Base-by-base conservation (phyloP, 1,139 yeast species). In the Yamadazyma conglobata region DNA sequence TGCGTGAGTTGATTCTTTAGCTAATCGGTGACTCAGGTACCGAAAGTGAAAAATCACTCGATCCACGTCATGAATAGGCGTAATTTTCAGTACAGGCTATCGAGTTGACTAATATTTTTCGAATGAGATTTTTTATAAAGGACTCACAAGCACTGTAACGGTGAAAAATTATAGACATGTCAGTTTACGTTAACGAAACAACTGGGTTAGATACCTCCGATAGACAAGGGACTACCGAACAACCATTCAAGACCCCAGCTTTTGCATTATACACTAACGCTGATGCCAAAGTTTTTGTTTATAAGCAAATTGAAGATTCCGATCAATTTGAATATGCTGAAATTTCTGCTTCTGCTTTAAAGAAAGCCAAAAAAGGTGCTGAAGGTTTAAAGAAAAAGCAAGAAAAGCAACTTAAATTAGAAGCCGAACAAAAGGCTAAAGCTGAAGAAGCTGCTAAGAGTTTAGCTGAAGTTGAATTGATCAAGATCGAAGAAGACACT, bases 331-430 rank as follows among this genome's bases (percentile, higher is more conserved):
- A 59, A 22, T 93, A 76, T 56, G 73, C 67, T 44, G 91, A 83
- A 48, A 88, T 93, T 50, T 71, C 91, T n/a, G 88, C 96, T 4
- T 79, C 94, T 31, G 97, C 96, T 5, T 67, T 89, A 54, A 93
- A 93, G 66, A 91, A 89, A 64, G 97, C 98, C 48, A 86, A 86
- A 62, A 93, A 93, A 60, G 96, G 96, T 37, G 91, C 85, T 40
- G 97, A 89, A 24, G 91, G 95, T 5, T 66, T 91, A 45, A 86
- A 77, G 61, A 91, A 89, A 67, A 93, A 89, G 63, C 81, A 77
- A 30, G 93, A 84, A 49, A 89, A 89, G 67, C 85, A 82, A 40
- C 75, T 75, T 47, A 72, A 78, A 51, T 69, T 67, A 31, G 85
- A 76, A 28, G 79, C 73, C 46, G 77, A 76, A 45, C 74, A 73